Conservation (phyloP, 1,139 yeast species). For the Sugiyamaella grinbergsii region DNA sequence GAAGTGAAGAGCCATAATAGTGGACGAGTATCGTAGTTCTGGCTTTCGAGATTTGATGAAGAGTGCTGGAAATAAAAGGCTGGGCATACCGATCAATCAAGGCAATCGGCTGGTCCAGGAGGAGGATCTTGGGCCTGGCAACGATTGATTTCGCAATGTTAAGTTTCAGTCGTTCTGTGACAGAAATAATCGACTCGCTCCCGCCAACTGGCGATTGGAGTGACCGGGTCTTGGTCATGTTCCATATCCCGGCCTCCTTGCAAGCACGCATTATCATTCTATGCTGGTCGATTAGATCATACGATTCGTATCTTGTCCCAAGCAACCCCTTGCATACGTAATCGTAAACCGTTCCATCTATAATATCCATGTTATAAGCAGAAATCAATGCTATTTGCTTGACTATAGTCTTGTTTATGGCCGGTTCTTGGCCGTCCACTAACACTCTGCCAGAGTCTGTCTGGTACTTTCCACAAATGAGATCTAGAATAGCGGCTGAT, state of each 20-base stretch:
- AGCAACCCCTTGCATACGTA: constrained; percentile 15
- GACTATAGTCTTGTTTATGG: not conserved
- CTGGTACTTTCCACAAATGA: constrained; percentile 2
- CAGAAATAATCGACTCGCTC: constrained; percentile 9
- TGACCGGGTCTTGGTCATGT: constrained; percentile 4
- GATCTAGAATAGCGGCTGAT: constrained; percentile 13
- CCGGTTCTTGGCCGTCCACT: constrained; percentile 12
- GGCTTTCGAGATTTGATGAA: constrained; percentile 13
- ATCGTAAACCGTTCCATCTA: constrained; percentile 19
- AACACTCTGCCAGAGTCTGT: constrained; percentile 14
- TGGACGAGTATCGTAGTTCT: constrained; percentile 15
- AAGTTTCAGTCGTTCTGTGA: constrained; percentile 14
- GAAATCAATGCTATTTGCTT: constrained; percentile 13
- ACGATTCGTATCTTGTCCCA: constrained; percentile 18
- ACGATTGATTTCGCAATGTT: constrained; percentile 19
- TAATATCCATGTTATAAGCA: constrained; percentile 14
- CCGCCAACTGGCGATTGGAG: constrained; percentile 16
- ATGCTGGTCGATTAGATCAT: constrained; percentile 18
- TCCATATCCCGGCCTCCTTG: constrained; percentile 18
- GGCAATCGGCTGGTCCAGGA: constrained; percentile 17
- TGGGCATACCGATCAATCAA: constrained; percentile 10
- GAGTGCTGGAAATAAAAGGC: constrained; percentile 17
- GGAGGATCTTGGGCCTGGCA: constrained; percentile 17
- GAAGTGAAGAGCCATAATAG: constrained; percentile 9
- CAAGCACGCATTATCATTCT: constrained; percentile 20